Conservation (phyloP, 1,284 basidiomycete species). For the Mycena citricolor region DNA sequence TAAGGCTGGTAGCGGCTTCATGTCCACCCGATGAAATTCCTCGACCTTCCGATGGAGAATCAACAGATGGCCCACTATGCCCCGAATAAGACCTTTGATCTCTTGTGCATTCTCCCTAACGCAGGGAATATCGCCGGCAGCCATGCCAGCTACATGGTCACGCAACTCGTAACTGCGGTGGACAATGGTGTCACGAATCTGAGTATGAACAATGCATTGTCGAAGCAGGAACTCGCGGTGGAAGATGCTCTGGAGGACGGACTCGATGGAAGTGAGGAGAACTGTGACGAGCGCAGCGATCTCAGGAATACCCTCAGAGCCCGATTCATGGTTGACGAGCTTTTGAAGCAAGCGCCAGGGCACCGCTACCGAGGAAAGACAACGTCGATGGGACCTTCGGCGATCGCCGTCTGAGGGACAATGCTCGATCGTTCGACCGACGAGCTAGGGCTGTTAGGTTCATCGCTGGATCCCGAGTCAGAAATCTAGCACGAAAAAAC, state of each 20-base stretch:
- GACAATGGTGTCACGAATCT: not conserved
- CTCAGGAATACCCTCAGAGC: no score
- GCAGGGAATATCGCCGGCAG: not conserved
- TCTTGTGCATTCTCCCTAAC: not conserved
- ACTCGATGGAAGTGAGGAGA: constrained; percentile 3
- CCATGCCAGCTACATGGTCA: not conserved
- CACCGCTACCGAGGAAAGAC: no score
- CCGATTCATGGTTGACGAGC: no score
- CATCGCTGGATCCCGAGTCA: no score
- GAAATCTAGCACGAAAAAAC: no score
- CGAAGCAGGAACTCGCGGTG: constrained; percentile 1
- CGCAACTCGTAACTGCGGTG: not conserved
- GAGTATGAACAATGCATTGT: not conserved
- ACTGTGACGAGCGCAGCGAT: constrained; percentile 9
- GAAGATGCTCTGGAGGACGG: constrained; percentile 4
- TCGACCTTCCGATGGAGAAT: constrained; percentile 1
- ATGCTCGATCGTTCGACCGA: no score
- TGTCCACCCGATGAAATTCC: constrained; percentile 1
- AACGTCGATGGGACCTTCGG: no score
- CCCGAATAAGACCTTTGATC: not conserved
- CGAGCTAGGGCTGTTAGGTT: no score
- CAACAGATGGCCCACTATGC: not conserved
- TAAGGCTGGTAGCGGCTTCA: constrained; percentile 10
- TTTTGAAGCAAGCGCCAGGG: no score
- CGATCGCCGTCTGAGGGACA: no score